Percentiles rank a stretch among this genome's conserved stretches.
Conservation (phyloP, 1,284 basidiomycete species). For the Pholiota adiposa region DNA sequence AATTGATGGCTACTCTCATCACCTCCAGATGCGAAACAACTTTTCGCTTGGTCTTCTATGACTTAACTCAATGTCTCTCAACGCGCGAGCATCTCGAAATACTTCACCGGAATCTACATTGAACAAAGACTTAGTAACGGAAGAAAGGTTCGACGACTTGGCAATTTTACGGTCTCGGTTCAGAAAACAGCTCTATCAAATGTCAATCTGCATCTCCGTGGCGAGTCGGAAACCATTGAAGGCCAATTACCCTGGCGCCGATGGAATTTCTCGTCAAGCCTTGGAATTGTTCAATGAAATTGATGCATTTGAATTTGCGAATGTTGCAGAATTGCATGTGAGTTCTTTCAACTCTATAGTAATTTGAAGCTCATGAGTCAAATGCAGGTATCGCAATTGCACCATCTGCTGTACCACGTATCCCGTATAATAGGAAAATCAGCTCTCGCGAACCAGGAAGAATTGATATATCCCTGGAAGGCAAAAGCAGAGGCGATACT, state of each 20-base stretch:
- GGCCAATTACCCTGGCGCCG: not conserved
- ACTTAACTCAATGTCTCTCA: not conserved
- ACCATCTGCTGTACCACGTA: not conserved
- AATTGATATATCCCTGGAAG: not conserved
- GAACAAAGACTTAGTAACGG: not conserved
- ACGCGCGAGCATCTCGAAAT: constrained; percentile 2
- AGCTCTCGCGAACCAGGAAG: not conserved
- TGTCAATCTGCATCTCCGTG: not conserved
- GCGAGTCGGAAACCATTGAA: not conserved
- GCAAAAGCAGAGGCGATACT: not conserved
- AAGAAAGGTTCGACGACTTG: not conserved
- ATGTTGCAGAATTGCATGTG: not conserved
- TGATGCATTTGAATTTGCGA: not conserved
- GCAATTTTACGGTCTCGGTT: not conserved
- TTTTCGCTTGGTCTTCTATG: constrained; percentile 1
- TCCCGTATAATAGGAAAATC: not conserved
- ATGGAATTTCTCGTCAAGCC: not conserved
- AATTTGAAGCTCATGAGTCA: not conserved
- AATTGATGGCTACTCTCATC: not conserved
- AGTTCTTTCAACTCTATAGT: not conserved
- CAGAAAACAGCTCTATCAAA: not conserved
- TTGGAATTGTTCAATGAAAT: not conserved
- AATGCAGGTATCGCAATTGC: not conserved
- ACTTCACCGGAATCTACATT: not conserved
- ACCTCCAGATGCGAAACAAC: not conserved